Evolutionary conservation across 768 basidiomycete species (phyloP).

Genomic region (Auriscalpium vulgare): DNA sequence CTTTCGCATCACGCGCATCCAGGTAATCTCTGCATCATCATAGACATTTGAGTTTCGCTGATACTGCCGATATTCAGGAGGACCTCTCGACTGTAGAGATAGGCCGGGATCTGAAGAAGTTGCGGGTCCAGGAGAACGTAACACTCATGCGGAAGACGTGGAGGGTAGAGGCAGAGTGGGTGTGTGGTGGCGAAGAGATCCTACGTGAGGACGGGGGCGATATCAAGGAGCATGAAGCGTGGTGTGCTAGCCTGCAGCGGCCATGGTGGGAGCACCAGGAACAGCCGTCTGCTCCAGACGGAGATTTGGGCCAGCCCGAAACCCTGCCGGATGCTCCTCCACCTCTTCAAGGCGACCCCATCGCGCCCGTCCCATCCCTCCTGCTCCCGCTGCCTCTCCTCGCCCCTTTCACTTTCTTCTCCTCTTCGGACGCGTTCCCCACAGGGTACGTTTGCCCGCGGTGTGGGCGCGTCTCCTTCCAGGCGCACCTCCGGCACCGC

Average conservation of each 20-base stretch:
- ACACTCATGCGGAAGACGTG: not conserved
- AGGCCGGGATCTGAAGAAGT: not conserved
- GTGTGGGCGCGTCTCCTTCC: conserved; percentile 13
- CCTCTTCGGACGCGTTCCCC: conserved; percentile 9
- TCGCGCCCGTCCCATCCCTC: not conserved
- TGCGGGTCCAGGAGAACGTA: not conserved
- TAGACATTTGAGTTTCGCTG: not conserved
- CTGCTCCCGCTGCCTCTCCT: conserved; percentile 11
- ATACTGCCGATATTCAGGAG: not conserved
- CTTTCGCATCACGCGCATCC: conserved; percentile 5
- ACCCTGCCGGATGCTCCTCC: not conserved
- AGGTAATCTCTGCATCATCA: conserved; percentile 6
- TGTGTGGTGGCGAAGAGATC: conserved; percentile 11
- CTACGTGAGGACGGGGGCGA: conserved; percentile 4
- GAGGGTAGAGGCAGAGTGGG: conserved; percentile 11
- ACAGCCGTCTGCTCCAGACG: not conserved
- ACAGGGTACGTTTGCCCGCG: conserved; percentile 7
- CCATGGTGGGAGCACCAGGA: conserved; percentile 13
- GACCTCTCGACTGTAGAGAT: conserved; percentile 4
- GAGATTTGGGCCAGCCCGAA: not conserved
- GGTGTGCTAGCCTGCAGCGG: not conserved
- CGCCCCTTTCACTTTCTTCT: conserved; percentile 10
- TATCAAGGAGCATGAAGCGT: not conserved
- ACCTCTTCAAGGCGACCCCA: not conserved
- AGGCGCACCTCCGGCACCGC: conserved; percentile 12